phyloP scores from a whole-genome alignment of 768 basidiomycete species.

The Boletus patriciae region DNA sequence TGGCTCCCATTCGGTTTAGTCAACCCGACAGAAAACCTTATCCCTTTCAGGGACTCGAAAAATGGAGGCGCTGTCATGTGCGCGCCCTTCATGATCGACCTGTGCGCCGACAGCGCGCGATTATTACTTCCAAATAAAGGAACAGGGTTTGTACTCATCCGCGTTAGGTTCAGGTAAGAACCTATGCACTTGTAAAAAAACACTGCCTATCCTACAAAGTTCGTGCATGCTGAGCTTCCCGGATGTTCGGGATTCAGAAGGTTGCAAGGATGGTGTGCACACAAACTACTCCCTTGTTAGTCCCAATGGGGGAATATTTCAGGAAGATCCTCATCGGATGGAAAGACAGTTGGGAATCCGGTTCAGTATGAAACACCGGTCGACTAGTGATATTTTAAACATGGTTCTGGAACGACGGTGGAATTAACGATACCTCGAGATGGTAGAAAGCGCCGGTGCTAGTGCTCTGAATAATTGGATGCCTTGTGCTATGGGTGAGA shows the following conservation, averaged over 20 bases:
- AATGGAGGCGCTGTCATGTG: conserved; percentile 21
- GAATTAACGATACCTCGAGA: conserved; percentile 1
- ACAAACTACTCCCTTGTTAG: background rate
- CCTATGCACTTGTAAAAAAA: background rate
- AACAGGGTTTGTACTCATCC: background rate
- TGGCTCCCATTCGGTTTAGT: conserved; percentile 1
- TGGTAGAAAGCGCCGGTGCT: conserved; percentile 1
- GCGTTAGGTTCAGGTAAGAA: background rate
- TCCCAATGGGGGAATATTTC: background rate
- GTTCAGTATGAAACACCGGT: conserved; percentile 3
- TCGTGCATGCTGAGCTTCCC: background rate
- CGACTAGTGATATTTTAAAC: background rate
- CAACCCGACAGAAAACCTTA: background rate
- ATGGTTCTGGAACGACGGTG: conserved; percentile 4
- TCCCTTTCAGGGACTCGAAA: conserved; percentile 1
- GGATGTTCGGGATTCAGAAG: background rate
- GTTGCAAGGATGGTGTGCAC: background rate
- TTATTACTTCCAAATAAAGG: background rate
- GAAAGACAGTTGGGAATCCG: background rate
- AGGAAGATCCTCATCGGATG: conserved; percentile 2
- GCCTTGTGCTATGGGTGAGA: background rate
- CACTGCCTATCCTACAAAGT: background rate
- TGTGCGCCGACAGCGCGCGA: background rate
- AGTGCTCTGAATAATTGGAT: background rate
- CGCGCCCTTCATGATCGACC: conserved; percentile 27